phyloP scores from a whole-genome alignment of 345 rosid species.

The Kandelia obovata region DNA sequence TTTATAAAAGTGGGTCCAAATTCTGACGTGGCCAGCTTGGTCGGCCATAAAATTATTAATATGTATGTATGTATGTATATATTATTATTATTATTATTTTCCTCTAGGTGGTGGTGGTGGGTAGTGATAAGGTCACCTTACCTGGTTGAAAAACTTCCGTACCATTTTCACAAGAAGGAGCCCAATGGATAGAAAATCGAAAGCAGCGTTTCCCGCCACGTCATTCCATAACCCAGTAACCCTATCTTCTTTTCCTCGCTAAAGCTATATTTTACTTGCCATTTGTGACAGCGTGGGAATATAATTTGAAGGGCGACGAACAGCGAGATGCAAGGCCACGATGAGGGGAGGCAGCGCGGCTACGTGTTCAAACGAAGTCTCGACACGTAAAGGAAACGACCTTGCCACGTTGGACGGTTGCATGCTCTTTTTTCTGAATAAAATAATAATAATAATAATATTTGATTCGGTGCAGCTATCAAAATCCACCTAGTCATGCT shows the following conservation, averaged over 20 bases:
- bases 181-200: background rate
- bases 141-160: background rate
- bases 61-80: background rate
- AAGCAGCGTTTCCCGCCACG: slow-evolving; percentile 21
- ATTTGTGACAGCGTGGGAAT: background rate
- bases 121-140: background rate
- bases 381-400: slow-evolving; percentile 28
- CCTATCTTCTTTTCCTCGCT: slow-evolving; percentile 9
- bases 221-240: background rate
- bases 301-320: background rate
- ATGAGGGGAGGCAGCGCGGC: background rate
- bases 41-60: slow-evolving; percentile 4
- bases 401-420: slow-evolving; percentile 33
- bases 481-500: background rate
- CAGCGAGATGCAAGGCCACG: slow-evolving; percentile 47
- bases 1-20: slow-evolving; percentile 26
- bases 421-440: background rate
- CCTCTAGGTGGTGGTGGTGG: background rate
- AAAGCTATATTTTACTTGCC: slow-evolving; percentile 15
- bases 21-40: slow-evolving; percentile 51
- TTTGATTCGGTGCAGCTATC: background rate
- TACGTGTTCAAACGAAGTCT: slow-evolving; percentile 7
- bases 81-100: background rate
- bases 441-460: too few species aligned
- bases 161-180: background rate